Base-by-base conservation (phyloP, 192 early-diverging fungal species). In the Hyaloraphidium curvatum region DNA sequence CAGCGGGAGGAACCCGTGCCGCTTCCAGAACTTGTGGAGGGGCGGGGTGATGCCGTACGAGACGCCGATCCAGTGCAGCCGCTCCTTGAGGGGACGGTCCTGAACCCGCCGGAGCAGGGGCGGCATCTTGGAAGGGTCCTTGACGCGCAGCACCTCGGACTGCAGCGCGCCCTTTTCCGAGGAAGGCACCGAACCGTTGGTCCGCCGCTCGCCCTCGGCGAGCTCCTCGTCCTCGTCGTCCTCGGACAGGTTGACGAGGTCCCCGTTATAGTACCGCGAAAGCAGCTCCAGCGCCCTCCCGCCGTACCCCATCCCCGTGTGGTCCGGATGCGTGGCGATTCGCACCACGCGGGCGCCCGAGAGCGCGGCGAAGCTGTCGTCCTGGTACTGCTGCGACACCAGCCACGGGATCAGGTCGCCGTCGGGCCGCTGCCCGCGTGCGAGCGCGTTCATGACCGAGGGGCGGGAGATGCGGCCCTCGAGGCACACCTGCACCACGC, bases 401-500 rank as follows among this genome's bases (percentile, higher is more conserved):
- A 92, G 74, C 94, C 94, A 98, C 0, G 94, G 94, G 60, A 98
- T 96, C 67, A 98, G 67, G 56, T 98, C 94, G 22, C 94, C 94
- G 50, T 80, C 71, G 30, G 81, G 74, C 43, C 91, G 84, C 52
- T 82, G 76, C 58, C 94, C 94, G 21, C 84, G 74, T 14, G 79
- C 74, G 39, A 98, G 77, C 19, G 82, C 77, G 56, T 81, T 78
- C 43, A 89, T 67, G 0, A 94, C 82, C 3, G 83, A 70, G 51
- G 86, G 81, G 50, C 80, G 75, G 28, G 94, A 91, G 55, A 98
- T 98, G 48, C 80, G 76, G 56, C 94, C 94, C 71, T 98, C 94
- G 61, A 96, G 58, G 60, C 85, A 84, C 17, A 98, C 79, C 63
- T 90, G 79, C 21, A 88, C 64, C n/a, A 92, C 91, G 29, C 81